Evolutionary conservation across 192 early-diverging fungal species (phyloP), one percentile per base, ranked within the genome.

Genomic region (Jimgerdemannia flammicorona): DNA sequence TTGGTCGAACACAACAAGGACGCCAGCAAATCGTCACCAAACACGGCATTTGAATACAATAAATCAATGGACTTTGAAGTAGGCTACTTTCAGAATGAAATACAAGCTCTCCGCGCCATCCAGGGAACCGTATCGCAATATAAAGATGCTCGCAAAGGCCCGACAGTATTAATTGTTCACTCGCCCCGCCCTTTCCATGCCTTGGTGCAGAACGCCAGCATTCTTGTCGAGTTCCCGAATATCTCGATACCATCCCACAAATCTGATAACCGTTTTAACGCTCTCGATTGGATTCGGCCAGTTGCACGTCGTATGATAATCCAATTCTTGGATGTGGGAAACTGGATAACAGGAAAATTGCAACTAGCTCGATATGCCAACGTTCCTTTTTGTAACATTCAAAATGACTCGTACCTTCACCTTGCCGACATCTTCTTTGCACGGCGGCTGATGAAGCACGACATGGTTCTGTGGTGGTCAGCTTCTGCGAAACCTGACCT

Each of bases 401-500:
- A 86, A 1, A 86, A 91, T 65, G 96, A 98, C 73, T 91, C 93
- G 17, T 86, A 92, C 41, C 68, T 97, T 19, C 97, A 93, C 67
- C 77, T 95, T 42, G 84, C 93, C 0, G 98, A 99, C 78, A 75
- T 99, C 8, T 87, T 91, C 17, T 92, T 97, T 79, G 94, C 96
- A 0, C 85, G 96, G 65, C 85, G 87, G n/a, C 82, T 99, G 72
- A 80, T 84, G 17, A 81, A 88, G n/a, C 84, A 89, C 39, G 94
- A 95, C 68, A 91, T 94, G 81, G 76, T 99, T 1, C 77, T 98
- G 42, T 99, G 98, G 98, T 97, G 91, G 87, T 98, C 96, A 63
- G 79, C 90, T 2, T 89, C 88, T 3, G 85, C 83, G 44, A 89
- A 87, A 67, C 96, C 96, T 0, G 96, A 98, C 80, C 78, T 98